These are phyloP conservation scores for Xylariaceae sp. DNA, from an alignment of 2,329 filamentous ascomycete species.

Conservation along the genomic window DNA sequence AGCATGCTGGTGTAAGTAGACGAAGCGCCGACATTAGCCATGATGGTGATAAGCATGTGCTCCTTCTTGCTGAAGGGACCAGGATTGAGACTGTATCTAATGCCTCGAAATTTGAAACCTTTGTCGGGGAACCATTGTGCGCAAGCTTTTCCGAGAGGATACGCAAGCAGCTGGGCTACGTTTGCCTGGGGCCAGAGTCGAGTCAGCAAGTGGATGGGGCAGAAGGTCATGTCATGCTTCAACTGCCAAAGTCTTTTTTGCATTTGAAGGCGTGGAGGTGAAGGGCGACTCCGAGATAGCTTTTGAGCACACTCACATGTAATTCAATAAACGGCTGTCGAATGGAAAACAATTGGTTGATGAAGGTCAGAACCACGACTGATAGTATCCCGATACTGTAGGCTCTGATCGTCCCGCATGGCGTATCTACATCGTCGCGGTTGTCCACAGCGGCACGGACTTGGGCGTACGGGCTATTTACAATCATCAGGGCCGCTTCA, in stretches of 20 bases:
- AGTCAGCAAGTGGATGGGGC: no score
- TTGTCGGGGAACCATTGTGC: constrained; percentile 51
- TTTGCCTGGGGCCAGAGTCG: constrained; percentile 38
- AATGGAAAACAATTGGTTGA: constrained; percentile 59
- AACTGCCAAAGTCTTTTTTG: no score
- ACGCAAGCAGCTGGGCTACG: constrained; percentile 56
- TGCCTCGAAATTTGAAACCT: constrained; percentile 45
- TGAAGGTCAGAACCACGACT: constrained; percentile 46
- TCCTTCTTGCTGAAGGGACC: constrained; percentile 55
- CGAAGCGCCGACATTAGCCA: constrained; percentile 56
- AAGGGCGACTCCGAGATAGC: no score
- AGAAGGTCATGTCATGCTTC: no score
- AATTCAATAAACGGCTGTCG: constrained; percentile 50
- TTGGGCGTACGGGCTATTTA: constrained; percentile 39
- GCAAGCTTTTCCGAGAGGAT: constrained; percentile 51
- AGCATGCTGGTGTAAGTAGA: constrained; percentile 50
- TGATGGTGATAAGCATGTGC: constrained; percentile 57
- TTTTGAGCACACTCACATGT: background rate
- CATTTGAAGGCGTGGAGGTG: background rate
- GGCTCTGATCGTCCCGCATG: constrained; percentile 53
- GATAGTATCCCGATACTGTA: constrained; percentile 55
- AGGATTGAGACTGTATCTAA: constrained; percentile 32
- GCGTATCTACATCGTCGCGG: constrained; percentile 48
- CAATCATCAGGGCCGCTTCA: constrained; percentile 31
- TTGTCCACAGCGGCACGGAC: constrained; percentile 51